Conservation (phyloP, 805 yeast genomes). For the Suhomyces sp. region DNA sequence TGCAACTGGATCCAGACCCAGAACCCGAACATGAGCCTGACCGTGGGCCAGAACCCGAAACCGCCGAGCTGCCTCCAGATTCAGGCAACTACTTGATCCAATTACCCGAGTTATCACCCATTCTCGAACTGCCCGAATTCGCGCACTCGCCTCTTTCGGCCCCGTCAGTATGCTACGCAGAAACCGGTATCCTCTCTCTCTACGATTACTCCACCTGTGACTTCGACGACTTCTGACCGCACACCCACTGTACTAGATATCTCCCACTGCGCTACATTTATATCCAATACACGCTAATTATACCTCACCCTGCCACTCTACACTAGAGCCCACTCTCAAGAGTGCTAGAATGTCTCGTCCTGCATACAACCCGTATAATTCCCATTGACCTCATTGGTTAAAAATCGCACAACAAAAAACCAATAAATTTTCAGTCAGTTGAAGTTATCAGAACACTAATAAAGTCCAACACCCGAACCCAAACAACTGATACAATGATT, state of each 20-base stretch:
- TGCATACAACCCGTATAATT: conserved; percentile 1
- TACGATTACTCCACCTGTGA: neutral
- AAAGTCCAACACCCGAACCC: neutral
- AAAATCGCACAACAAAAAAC: neutral
- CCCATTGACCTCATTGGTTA: conserved; percentile 4
- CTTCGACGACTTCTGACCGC: neutral
- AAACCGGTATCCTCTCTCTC: neutral
- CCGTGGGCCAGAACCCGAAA: neutral
- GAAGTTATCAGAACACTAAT: neutral
- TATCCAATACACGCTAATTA: neutral
- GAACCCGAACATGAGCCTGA: neutral
- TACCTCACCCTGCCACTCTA: neutral
- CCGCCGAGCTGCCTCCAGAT: neutral
- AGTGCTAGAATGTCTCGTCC: neutral
- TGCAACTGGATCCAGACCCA: neutral
- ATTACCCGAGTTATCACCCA: neutral
- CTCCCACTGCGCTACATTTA: neutral
- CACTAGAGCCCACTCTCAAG: too few species aligned
- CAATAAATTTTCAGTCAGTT: conserved; percentile 4
- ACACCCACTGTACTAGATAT: neutral
- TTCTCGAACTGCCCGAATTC: neutral
- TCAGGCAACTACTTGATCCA: neutral
- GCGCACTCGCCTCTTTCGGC: neutral
- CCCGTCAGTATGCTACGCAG: neutral
- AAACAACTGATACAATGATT: conserved; percentile 26